phyloP scores from a whole-genome alignment of 495 filamentous ascomycete genomes.

The Trichoderma parareesei region DNA sequence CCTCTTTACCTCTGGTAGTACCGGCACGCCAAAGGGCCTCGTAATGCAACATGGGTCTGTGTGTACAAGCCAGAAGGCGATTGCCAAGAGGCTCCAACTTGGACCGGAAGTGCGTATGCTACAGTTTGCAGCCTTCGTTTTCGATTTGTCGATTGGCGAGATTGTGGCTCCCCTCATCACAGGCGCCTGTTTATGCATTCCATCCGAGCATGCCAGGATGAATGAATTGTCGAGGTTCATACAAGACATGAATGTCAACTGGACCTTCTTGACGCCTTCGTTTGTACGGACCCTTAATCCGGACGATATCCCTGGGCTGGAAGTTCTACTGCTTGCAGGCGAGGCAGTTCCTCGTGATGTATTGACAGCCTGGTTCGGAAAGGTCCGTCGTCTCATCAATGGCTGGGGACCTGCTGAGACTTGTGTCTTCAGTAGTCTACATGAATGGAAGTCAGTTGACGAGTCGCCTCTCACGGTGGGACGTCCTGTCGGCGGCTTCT shows the following conservation, averaged over 20 bases:
- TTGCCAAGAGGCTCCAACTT: slow-evolving; percentile 28
- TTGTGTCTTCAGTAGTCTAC: neutral
- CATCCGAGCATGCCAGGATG: slow-evolving; percentile 21
- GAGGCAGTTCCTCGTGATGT: slow-evolving; percentile 20
- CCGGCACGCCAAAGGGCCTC: slow-evolving; percentile 29
- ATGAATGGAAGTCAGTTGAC: slow-evolving; percentile 1
- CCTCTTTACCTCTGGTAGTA: slow-evolving; percentile 23
- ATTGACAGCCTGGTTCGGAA: slow-evolving; percentile 15
- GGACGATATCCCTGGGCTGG: slow-evolving; percentile 29
- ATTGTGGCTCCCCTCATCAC: slow-evolving; percentile 37
- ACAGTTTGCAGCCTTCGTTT: slow-evolving; percentile 46
- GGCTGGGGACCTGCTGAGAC: slow-evolving; percentile 15
- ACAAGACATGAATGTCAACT: slow-evolving; percentile 13
- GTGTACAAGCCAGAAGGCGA: slow-evolving; percentile 24
- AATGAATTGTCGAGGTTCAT: slow-evolving; percentile 14
- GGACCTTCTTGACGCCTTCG: slow-evolving; percentile 27
- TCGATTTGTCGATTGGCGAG: slow-evolving; percentile 41
- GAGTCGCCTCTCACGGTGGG: slow-evolving; percentile 5
- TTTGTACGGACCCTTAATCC: slow-evolving; percentile 33
- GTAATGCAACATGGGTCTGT: slow-evolving; percentile 39
- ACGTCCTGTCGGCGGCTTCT: neutral
- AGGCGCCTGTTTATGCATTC: slow-evolving; percentile 44
- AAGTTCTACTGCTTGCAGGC: slow-evolving; percentile 37
- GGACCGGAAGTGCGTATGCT: slow-evolving; percentile 31
- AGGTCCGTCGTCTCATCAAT: slow-evolving; percentile 24